These are phyloP conservation scores for Terfezia boudieri DNA, from an alignment of 495 filamentous ascomycete genomes.

Conservation along the genomic window DNA sequence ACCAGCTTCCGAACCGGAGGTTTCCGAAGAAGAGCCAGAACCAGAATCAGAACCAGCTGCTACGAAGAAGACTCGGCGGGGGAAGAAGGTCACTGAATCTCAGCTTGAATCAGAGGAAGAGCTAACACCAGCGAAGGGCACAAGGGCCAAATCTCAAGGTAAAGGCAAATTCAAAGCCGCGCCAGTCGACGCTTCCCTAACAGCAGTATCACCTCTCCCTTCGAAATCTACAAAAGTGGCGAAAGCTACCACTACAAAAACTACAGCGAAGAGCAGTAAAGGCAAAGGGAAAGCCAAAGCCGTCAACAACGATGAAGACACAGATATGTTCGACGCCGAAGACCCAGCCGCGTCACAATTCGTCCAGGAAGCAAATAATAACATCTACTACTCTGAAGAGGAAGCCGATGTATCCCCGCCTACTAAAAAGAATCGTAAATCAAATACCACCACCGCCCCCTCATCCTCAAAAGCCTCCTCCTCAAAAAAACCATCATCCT, in stretches of 20 bases:
- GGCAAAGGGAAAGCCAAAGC: too few relatives aligned
- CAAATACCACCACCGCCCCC: background rate
- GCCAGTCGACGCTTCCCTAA: background rate
- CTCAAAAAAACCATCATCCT: too few relatives aligned
- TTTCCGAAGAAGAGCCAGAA: background rate
- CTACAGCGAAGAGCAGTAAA: too few relatives aligned
- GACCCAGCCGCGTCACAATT: background rate
- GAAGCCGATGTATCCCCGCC: slow-evolving; percentile 5
- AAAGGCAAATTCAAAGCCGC: slow-evolving; percentile 2
- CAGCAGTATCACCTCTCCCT: too few relatives aligned
- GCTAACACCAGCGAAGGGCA: background rate
- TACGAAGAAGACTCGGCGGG: background rate
- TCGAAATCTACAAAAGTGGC: too few relatives aligned
- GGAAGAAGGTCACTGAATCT: background rate
- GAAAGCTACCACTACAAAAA: too few relatives aligned
- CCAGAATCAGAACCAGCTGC: background rate
- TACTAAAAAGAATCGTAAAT: slow-evolving; percentile 13
- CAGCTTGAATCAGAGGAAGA: background rate
- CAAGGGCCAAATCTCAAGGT: background rate
- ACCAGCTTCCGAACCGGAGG: background rate
- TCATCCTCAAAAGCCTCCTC: background rate
- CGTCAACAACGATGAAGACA: background rate
- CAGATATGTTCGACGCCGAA: background rate
- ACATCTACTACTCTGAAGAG: slow-evolving; percentile 2
- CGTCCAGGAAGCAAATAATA: slow-evolving; percentile 2